Evolutionary conservation across 2,329 filamentous ascomycete genomes (phyloP), one percentile per base, ranked within the genome.

Genomic region (Beauveria brongniartii): DNA sequence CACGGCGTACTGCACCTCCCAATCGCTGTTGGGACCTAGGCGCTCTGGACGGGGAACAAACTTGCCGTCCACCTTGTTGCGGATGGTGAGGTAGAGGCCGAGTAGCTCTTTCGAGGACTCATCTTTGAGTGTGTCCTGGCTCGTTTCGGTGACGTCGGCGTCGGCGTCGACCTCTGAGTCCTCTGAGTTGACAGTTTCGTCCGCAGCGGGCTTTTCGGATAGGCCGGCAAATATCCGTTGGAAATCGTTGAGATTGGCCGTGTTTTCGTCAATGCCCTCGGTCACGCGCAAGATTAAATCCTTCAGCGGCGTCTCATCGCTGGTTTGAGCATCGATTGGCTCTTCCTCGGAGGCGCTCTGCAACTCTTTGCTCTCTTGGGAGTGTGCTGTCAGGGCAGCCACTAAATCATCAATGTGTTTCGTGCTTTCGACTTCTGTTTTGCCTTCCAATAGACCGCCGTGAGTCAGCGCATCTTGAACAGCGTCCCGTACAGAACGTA

Each of bases 1-100:
- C 53, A 97, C 75, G 41, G 86, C 80, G 73, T 96, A 97, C 67
- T 94, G 85, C n/a, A 97, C 77, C 0, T 75, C 72, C 92, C 92
- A 97, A 65, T 85, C 62, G 70, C 72, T 6, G 10, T 22, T 16
- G 67, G 37, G 0, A 56, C 72, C 51, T 87, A 70, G 16, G 0
- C 78, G 66, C 1, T 73, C 65, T 0, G 91, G 89, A 3, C 91
- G 85, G 0, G 76, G 69, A 1, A 91, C 83, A 59, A 82, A 81
- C 14, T 76, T 59, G 20, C 82, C 86, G 68, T 94, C 88, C 59
- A 96, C 82, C 64, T 82, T 83, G 76, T 90, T 94, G 65, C 84
- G 84, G 55, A 91, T 77, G 0, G 84, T 87, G 60, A 97, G 76
- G 16, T 85, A 85, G 80, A 94, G 84, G 44, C 84, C 89, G 28